phyloP scores from a whole-genome alignment of 345 rosid genomes.

The Raphanus sativus region DNA sequence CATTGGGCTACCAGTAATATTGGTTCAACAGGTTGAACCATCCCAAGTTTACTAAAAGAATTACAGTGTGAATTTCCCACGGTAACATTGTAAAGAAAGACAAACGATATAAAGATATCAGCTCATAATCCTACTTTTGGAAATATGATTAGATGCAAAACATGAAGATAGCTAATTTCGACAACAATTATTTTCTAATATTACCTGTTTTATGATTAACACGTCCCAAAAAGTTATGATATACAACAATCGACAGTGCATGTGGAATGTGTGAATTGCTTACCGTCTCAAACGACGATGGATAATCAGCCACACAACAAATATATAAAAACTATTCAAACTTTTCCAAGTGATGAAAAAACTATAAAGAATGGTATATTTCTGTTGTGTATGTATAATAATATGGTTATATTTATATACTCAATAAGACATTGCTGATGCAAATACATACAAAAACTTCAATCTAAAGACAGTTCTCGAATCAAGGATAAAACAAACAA shows the following conservation, averaged over 20 bases:
- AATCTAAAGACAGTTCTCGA: conserved; percentile 33
- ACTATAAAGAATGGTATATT: background rate
- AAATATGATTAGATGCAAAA: too few species aligned
- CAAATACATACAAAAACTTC: conserved; percentile 39
- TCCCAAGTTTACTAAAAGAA: too few species aligned
- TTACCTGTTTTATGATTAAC: too few species aligned
- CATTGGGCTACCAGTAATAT: too few species aligned
- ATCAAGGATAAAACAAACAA: conserved; percentile 25
- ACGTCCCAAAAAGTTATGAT: background rate
- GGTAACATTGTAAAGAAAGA: too few species aligned
- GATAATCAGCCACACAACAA: conserved; percentile 22
- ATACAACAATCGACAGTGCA: background rate
- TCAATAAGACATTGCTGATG: conserved; percentile 29
- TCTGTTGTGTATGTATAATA: background rate
- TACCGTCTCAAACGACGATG: background rate
- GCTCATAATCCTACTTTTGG: too few species aligned
- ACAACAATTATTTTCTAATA: too few species aligned
- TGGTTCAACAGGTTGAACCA: too few species aligned
- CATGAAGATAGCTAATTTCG: too few species aligned
- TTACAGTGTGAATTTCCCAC: too few species aligned
- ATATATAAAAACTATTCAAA: conserved; percentile 11
- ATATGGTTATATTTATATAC: background rate
- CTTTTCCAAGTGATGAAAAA: background rate
- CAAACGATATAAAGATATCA: too few species aligned
- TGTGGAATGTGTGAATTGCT: background rate